A percentile compares a stretch with the other conserved stretches of the same genome.
Conservation (phyloP, 148 eudicot species). For the Mesembryanthemum crystallinum region DNA sequence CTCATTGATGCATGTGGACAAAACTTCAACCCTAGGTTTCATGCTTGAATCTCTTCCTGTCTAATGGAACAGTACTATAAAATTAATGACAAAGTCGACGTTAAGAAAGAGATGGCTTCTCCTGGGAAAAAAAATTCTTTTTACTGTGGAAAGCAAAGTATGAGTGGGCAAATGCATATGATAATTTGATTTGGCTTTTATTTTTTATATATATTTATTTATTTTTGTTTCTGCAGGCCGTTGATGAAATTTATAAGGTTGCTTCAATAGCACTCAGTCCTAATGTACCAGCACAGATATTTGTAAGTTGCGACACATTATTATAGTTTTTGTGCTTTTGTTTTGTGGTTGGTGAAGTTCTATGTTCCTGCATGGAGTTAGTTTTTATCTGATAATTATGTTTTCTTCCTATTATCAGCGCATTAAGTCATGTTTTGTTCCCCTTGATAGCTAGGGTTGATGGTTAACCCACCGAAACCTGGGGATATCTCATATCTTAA, state of each 20-base stretch:
- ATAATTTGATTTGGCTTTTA: no score
- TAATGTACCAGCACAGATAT: slow-evolving; percentile 90
- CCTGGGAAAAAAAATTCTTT: not conserved
- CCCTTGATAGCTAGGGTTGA: slow-evolving; percentile 69
- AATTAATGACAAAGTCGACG: no score
- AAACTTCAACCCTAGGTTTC: not conserved
- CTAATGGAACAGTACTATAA: no score
- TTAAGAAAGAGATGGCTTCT: no score
- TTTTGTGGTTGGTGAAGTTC: not conserved
- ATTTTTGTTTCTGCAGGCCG: slow-evolving; percentile 59
- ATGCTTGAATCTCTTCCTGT: not conserved
- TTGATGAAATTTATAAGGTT: slow-evolving; percentile 94
- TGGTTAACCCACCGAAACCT: slow-evolving; percentile 93
- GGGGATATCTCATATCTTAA: slow-evolving; percentile 82
- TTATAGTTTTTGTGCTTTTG: not conserved
- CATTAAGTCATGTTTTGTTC: not conserved
- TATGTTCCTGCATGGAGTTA: slow-evolving; percentile 2
- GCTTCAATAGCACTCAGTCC: slow-evolving; percentile 93
- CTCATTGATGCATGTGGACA: not conserved
- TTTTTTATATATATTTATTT: no score
- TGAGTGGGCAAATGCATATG: slow-evolving; percentile 3
- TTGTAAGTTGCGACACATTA: slow-evolving; percentile 51
- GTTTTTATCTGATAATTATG: slow-evolving; percentile 5
- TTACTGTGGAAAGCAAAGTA: not conserved
- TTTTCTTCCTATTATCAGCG: no score